Conservation (phyloP, 2,329 filamentous ascomycete species). For the Rutstroemia sp. region DNA sequence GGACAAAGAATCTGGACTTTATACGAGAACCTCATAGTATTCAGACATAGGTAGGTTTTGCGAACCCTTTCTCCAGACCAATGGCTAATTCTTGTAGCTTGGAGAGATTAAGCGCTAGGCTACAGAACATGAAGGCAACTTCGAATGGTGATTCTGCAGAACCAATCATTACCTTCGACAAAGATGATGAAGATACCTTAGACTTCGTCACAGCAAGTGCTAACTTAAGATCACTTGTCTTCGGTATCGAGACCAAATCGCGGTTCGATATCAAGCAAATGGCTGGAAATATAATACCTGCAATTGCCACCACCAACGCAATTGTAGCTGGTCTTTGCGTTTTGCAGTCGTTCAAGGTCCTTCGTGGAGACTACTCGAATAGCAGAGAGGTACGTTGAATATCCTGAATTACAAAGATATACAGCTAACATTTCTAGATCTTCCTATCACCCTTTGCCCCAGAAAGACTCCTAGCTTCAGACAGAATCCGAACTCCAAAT, state of each 20-base stretch:
- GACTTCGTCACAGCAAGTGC: slow-evolving; percentile 90
- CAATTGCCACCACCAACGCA: slow-evolving; percentile 95
- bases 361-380: slow-evolving; percentile 62
- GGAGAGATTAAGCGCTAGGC: slow-evolving; percentile 64
- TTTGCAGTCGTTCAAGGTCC: slow-evolving; percentile 83
- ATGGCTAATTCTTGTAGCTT: slow-evolving; percentile 41
- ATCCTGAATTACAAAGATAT: background rate
- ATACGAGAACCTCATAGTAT: slow-evolving; percentile 77
- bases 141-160: slow-evolving; percentile 41
- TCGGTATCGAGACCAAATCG: slow-evolving; percentile 79
- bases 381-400: slow-evolving; percentile 59
- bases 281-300: slow-evolving; percentile 98
- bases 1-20: slow-evolving; percentile 77
- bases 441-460: slow-evolving; percentile 67
- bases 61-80: background rate
- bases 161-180: slow-evolving; percentile 81
- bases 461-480: slow-evolving; percentile 51
- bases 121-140: slow-evolving; percentile 53
- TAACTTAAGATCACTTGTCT: slow-evolving; percentile 83
- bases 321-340: slow-evolving; percentile 92
- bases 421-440: slow-evolving; percentile 39
- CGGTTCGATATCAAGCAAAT: slow-evolving; percentile 98
- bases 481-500: slow-evolving; percentile 58
- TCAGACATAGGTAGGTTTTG: slow-evolving; percentile 59
- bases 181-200: slow-evolving; percentile 90